Evolutionary conservation across 106 monocot species (phyloP).

Genomic region (Allium sativum): DNA sequence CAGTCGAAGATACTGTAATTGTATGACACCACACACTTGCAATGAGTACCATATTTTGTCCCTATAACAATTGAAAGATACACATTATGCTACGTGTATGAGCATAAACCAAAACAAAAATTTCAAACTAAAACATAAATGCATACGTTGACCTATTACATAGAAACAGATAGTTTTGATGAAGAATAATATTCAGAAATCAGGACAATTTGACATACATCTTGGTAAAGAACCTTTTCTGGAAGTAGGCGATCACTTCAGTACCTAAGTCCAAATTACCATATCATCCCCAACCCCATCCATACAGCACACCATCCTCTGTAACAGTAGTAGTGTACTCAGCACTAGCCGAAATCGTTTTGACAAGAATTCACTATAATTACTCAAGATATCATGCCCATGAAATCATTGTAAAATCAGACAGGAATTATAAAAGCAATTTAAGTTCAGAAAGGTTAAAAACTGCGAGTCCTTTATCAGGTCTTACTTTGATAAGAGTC

Average conservation of each 20-base stretch:
- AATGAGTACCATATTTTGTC: constrained; percentile 61
- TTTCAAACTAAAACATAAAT: constrained; percentile 16
- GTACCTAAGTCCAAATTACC: constrained; percentile 86
- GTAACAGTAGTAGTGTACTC: constrained; percentile 84
- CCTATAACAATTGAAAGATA: no score
- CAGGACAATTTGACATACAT: constrained; percentile 26
- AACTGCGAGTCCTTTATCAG: no score
- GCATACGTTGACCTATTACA: no score
- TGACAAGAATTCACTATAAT: constrained; percentile 50
- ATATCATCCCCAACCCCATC: constrained; percentile 98
- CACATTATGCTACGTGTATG: no score
- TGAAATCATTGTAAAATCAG: no score
- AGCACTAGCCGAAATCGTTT: constrained; percentile 91
- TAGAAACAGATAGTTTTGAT: no score
- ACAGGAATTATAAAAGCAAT: no score
- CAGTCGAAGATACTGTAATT: constrained; percentile 65
- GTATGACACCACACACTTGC: constrained; percentile 94
- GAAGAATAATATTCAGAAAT: no score
- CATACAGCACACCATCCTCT: constrained; percentile 85
- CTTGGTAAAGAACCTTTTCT: constrained; percentile 47
- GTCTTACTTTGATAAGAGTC: no score
- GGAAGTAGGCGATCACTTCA: constrained; percentile 68
- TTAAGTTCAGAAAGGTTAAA: no score
- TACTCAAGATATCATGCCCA: no score
- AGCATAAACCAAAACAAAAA: no score